A percentile compares a stretch with the other conserved stretches of the same genome.
phyloP scores from a whole-genome alignment of 306 rosid genomes.

The Dalbergia cultrata region DNA sequence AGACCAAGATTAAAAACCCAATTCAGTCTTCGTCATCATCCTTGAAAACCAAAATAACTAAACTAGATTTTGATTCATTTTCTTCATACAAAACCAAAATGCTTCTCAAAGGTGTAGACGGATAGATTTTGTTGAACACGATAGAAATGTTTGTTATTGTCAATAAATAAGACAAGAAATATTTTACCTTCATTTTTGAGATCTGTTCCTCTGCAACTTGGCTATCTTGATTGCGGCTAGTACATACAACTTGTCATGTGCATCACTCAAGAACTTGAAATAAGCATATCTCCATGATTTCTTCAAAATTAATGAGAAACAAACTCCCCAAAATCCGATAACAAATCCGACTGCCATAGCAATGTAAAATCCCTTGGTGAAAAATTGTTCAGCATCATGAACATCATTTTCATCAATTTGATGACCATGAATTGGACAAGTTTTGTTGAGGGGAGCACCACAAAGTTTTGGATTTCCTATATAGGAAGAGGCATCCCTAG shows the following conservation, averaged over 20 bases:
- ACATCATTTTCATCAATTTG: neutral
- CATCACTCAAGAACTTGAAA: neutral
- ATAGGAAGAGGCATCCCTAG: neutral
- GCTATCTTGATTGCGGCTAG: neutral
- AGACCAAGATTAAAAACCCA: neutral
- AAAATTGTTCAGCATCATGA: neutral
- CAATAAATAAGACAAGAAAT: neutral
- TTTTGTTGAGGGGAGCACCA: neutral
- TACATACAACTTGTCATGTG: neutral
- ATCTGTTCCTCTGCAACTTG: neutral
- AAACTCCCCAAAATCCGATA: neutral
- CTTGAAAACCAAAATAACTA: too few relatives aligned
- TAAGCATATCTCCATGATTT: neutral
- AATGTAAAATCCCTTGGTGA: neutral
- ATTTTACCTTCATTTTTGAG: neutral
- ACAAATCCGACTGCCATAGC: neutral
- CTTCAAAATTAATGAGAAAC: neutral
- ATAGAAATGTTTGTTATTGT: too few relatives aligned
- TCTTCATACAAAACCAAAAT: too few relatives aligned
- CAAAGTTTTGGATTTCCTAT: conserved; percentile 27
- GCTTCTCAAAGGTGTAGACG: too few relatives aligned
- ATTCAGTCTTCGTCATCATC: too few relatives aligned
- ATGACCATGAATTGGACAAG: neutral
- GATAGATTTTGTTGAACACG: too few relatives aligned
- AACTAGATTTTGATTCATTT: too few relatives aligned